A percentile compares a stretch with the other conserved stretches of the same genome.
phyloP scores from a whole-genome alignment of 352 stramenopile species.

The Ophiocytium majus region DNA sequence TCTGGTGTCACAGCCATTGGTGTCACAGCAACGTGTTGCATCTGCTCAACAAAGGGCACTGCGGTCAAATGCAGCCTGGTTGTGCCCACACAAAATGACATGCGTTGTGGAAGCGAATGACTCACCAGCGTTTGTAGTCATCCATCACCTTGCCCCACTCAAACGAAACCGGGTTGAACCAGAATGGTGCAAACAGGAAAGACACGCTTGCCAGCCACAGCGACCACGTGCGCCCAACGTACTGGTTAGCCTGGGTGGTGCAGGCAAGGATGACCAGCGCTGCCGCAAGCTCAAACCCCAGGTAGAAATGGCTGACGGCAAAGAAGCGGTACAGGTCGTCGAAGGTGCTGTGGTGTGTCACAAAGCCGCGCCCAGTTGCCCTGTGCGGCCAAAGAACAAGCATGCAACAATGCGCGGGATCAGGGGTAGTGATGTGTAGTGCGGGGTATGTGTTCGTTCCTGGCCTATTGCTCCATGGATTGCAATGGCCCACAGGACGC shows the following conservation, averaged over 20 bases:
- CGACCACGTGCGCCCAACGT: conserved; percentile 94
- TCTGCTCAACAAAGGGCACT: no score
- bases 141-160: conserved; percentile 84
- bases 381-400: conserved; percentile 55
- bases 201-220: conserved; percentile 90
- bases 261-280: conserved; percentile 88
- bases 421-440: no score
- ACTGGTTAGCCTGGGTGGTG: conserved; percentile 88
- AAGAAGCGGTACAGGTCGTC: conserved; percentile 98
- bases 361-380: conserved; percentile 94
- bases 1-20: no score
- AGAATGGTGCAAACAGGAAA: conserved; percentile 91
- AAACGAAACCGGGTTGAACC: conserved; percentile 96
- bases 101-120: no score
- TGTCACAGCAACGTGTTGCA: no score
- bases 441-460: no score
- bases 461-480: no score
- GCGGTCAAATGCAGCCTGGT: no score
- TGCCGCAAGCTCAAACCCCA: conserved; percentile 87
- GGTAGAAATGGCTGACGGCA: conserved; percentile 92
- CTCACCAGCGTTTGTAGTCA: background rate
- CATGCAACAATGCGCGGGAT: no score
- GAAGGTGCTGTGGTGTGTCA: conserved; percentile 95
- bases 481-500: no score
- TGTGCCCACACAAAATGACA: no score